phyloP scores from a whole-genome alignment of 2,329 filamentous ascomycete species.

The Leptographium flavum region DNA sequence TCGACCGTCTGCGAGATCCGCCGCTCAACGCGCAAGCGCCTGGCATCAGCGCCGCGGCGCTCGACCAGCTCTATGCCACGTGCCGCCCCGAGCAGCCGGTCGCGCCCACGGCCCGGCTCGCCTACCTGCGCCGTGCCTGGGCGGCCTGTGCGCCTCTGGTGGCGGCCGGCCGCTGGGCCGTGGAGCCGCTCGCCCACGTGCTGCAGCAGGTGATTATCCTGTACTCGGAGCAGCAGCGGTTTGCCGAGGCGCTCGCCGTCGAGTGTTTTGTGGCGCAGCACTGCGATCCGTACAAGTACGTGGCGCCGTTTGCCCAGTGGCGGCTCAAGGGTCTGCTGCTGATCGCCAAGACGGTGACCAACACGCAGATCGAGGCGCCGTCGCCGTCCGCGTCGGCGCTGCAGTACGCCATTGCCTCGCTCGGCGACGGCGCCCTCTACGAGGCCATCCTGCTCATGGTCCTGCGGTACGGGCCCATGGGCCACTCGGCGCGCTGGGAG shows the following conservation, averaged over 20 bases:
- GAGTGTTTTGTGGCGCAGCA: constrained; percentile 31
- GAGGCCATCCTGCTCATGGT: constrained; percentile 38
- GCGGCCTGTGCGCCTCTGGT: constrained; percentile 23
- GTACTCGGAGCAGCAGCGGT: constrained; percentile 27
- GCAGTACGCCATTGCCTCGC: constrained; percentile 20
- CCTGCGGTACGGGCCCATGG: constrained; percentile 24
- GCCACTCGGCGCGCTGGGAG: constrained; percentile 31
- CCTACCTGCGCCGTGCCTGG: constrained; percentile 23
- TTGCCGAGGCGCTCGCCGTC: constrained; percentile 28
- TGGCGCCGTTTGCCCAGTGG: constrained; percentile 33
- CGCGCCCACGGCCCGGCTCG: constrained; percentile 6
- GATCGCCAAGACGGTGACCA: constrained; percentile 36
- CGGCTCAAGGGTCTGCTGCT: constrained; percentile 36
- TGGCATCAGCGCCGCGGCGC: constrained; percentile 8
- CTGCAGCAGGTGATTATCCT: constrained; percentile 30
- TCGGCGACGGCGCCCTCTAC: constrained; percentile 38
- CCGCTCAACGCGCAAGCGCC: constrained; percentile 15
- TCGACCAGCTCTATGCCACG: constrained; percentile 18
- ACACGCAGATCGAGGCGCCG: constrained; percentile 25
- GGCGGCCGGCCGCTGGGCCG: constrained; percentile 27
- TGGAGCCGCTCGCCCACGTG: constrained; percentile 32
- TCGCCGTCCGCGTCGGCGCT: constrained; percentile 14
- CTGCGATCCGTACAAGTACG: constrained; percentile 34
- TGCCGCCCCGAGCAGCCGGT: constrained; percentile 13
- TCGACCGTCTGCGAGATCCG: constrained; percentile 18